These are phyloP conservation scores for Candida peoriensis DNA, from an alignment of 805 yeast species.

Conservation along the genomic window DNA sequence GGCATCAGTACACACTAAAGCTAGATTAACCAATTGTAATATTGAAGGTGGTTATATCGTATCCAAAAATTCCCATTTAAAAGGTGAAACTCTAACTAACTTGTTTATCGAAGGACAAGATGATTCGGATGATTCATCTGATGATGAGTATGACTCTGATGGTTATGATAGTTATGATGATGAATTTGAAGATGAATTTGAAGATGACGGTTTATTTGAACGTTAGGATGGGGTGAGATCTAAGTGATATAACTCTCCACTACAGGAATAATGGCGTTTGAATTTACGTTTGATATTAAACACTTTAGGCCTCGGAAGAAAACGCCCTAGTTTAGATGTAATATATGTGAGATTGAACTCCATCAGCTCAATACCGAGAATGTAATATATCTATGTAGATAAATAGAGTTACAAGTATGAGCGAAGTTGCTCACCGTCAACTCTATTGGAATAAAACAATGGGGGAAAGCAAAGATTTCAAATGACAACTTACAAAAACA, in stretches of 20 bases:
- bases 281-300: no score
- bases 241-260: conserved; percentile 4
- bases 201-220: conserved; percentile 63
- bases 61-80: conserved; percentile 42
- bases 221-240: conserved; percentile 12
- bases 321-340: no score
- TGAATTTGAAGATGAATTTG: conserved; percentile 38
- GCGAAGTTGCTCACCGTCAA: no score
- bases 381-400: no score
- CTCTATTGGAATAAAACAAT: no score
- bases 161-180: conserved; percentile 34
- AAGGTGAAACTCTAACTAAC: conserved; percentile 54
- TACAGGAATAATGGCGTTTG: no score
- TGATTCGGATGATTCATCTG: conserved; percentile 16
- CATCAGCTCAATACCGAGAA: no score
- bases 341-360: no score
- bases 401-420: no score
- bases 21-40: conserved; percentile 71
- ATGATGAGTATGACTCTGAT: conserved; percentile 22
- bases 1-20: conserved; percentile 59
- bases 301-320: no score
- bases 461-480: no score
- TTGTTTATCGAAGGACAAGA: conserved; percentile 25
- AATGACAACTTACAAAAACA: neutral
- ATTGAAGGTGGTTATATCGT: conserved; percentile 79